These are phyloP conservation scores for Hyaloperonospora brassicae DNA, from an alignment of 352 stramenopile species.

Conservation along the genomic window DNA sequence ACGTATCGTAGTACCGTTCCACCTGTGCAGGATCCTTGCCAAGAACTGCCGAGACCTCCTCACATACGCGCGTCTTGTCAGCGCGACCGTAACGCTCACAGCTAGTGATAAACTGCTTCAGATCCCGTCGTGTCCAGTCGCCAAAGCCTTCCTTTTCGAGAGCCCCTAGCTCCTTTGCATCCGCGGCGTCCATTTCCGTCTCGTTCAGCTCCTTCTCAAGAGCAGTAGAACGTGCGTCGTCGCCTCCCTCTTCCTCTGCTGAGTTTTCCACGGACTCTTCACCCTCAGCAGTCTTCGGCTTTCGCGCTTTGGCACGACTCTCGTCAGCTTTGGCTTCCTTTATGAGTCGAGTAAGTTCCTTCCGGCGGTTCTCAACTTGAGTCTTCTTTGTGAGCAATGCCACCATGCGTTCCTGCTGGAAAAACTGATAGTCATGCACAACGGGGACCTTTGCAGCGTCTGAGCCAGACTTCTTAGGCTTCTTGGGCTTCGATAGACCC, in stretches of 20 bases:
- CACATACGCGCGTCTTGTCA: slow-evolving; percentile 84
- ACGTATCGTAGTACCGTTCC: slow-evolving; percentile 92
- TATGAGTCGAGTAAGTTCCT: slow-evolving; percentile 73
- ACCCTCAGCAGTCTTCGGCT: slow-evolving; percentile 62
- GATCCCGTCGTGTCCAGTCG: slow-evolving; percentile 89
- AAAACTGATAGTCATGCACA: slow-evolving; percentile 95
- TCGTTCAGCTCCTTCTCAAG: slow-evolving; percentile 79
- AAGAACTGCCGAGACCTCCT: slow-evolving; percentile 86
- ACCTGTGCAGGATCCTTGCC: slow-evolving; percentile 89
- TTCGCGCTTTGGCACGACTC: slow-evolving; percentile 56
- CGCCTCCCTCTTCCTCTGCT: slow-evolving; percentile 47
- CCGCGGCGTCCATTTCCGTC: slow-evolving; percentile 60
- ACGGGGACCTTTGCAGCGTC: slow-evolving; percentile 83
- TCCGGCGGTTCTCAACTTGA: slow-evolving; percentile 84
- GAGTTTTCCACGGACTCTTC: slow-evolving; percentile 58
- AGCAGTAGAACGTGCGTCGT: slow-evolving; percentile 42
- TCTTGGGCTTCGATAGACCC: slow-evolving; percentile 74
- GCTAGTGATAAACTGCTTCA: slow-evolving; percentile 86
- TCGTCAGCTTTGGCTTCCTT: slow-evolving; percentile 82
- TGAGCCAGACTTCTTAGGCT: slow-evolving; percentile 82
- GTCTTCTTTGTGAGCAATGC: slow-evolving; percentile 80
- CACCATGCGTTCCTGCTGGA: slow-evolving; percentile 86
- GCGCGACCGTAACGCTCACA: slow-evolving; percentile 92
- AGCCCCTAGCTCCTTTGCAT: slow-evolving; percentile 58
- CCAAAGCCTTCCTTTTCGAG: slow-evolving; percentile 89